A percentile compares a stretch with the other conserved stretches of the same genome.
These are phyloP conservation scores for Phtheirospermum japonicum DNA, from an alignment of 257 asterid genomes.

Conservation along the genomic window DNA sequence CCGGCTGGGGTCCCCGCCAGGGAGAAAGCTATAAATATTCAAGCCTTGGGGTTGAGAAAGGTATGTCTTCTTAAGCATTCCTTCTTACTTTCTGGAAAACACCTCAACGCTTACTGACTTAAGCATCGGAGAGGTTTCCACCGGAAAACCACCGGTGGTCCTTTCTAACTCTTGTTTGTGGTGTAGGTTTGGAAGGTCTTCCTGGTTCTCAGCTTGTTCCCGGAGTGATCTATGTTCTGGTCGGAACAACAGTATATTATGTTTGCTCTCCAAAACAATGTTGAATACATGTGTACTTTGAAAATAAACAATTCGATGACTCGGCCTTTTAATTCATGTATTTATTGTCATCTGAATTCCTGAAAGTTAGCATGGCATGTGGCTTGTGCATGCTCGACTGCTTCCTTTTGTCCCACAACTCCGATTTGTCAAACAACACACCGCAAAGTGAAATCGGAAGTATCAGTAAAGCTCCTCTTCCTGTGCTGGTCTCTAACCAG, in stretches of 20 bases:
- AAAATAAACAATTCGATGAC: not conserved
- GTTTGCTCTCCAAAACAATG: not conserved
- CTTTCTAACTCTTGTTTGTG: too few species aligned
- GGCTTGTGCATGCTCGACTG: constrained; percentile 84
- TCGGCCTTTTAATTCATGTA: not conserved
- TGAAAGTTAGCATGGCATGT: constrained; percentile 95
- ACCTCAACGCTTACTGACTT: too few species aligned
- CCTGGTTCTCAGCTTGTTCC: too few species aligned
- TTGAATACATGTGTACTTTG: not conserved
- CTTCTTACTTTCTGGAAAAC: too few species aligned
- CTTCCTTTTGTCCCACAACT: constrained; percentile 90
- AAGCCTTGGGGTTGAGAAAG: too few species aligned
- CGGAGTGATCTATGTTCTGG: too few species aligned
- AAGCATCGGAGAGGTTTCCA: too few species aligned
- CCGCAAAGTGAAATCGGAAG: constrained; percentile 81
- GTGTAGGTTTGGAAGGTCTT: too few species aligned
- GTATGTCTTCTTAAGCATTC: too few species aligned
- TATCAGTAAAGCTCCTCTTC: constrained; percentile 92
- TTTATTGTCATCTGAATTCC: constrained; percentile 53
- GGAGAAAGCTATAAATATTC: too few species aligned
- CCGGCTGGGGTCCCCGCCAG: too few species aligned
- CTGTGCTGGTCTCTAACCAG: constrained; percentile 90
- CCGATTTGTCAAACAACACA: constrained; percentile 96
- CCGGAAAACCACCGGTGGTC: too few species aligned
- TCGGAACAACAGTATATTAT: not conserved